Base-by-base conservation (phyloP, 2,329 filamentous ascomycete genomes). In the Nannizzia gypsea region DNA sequence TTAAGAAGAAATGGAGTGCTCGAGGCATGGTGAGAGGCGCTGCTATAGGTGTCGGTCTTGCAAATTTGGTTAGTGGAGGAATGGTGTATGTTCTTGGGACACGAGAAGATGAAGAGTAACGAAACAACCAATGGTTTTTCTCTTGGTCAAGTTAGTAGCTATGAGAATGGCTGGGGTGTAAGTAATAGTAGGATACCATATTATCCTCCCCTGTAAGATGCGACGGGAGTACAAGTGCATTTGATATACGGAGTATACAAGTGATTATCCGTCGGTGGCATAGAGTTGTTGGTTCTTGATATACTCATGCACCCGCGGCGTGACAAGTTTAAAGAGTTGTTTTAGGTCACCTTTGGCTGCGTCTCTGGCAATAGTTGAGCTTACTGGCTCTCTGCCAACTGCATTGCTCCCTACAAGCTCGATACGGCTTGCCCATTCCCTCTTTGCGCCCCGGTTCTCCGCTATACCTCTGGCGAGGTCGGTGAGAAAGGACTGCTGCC, bases 41-140 rank as follows among this genome's bases (percentile, higher is more conserved):
- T 34, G 77, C 76, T 3, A 76, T 78, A 72, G 75, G 73, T 40
- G 67, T 78, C 42, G 76, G 74, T 59, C 67, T 77, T 61, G 70
- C 70, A n/a, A 78, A 79, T 62, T 65, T 78, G 65, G 67, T 78
- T 31, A 71, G 73, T 44, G 76, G 77, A 13, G 76, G 77, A 13
- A 63, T 77, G 62, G 76, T 75, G 8, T 79, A 78, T 67, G 73
- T 72, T 3, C 66, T 77, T 60, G 76, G 75, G 11, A 69, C 71
- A 44, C 70, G 73, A 36, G 73, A 76, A 59, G 73, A 73, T 24
- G 71, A 72, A 40, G 74, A 76, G 56, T 73, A 76, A 59, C 28
- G 8, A 55, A 31, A 31, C 8, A 2, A 2, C 8, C 24, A n/a
- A 20, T 9, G 28, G 22, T 3, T 11, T n/a, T 56, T 13, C 22